Conservation (phyloP, 306 rosid species). For the Dalbergia cultrata region DNA sequence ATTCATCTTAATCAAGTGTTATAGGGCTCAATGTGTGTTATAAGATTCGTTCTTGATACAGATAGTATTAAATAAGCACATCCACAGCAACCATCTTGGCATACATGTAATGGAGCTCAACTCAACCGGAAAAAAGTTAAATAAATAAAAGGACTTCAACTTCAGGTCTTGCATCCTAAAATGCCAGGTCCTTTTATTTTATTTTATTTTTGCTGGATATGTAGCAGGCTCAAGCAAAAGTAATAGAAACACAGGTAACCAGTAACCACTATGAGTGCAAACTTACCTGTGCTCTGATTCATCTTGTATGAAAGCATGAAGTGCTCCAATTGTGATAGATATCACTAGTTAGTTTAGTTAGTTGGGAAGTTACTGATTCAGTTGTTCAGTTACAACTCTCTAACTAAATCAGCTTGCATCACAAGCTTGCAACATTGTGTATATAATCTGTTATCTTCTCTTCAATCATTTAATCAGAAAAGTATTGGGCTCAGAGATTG, state of each 20-base stretch:
- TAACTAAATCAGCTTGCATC: no score
- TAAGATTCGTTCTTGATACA: constrained; percentile 1
- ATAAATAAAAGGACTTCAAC: neutral
- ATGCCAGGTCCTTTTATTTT: neutral
- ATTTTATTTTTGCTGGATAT: constrained; percentile 24
- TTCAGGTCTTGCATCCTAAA: constrained; percentile 20
- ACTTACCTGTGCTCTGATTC: constrained; percentile 99
- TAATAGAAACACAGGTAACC: constrained; percentile 1
- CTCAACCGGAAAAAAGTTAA: constrained; percentile 1
- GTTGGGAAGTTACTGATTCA: no score
- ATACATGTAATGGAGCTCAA: constrained; percentile 15
- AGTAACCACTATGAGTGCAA: constrained; percentile 18
- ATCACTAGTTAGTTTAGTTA: no score
- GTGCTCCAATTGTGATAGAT: constrained; percentile 98
- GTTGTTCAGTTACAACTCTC: no score
- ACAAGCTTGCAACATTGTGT: no score
- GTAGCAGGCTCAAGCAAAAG: constrained; percentile 2
- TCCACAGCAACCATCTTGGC: neutral
- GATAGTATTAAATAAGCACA: neutral
- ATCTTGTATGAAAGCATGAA: constrained; percentile 96
- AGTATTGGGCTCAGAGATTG: no score
- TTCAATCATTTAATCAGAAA: no score
- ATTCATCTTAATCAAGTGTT: constrained; percentile 6
- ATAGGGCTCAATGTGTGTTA: neutral
- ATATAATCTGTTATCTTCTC: no score